Evolutionary conservation across 1,284 basidiomycete genomes (phyloP).

Genomic region (Rhodotorula sp.): DNA sequence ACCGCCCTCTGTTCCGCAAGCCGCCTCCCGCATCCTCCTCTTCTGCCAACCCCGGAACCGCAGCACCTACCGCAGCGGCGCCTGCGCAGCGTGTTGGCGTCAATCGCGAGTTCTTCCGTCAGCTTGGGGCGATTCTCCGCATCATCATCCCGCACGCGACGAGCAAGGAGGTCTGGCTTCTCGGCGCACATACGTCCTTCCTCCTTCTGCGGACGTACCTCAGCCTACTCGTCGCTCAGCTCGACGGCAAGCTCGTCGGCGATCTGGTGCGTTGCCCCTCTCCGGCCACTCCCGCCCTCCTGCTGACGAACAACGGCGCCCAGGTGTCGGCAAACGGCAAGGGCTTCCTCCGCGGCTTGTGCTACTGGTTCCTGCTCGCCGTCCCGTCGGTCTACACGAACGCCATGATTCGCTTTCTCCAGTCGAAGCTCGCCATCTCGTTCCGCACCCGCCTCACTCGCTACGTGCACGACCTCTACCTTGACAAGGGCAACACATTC

Average conservation of each 20-base stretch:
- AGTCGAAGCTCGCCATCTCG: constrained; percentile 82
- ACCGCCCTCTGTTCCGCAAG: constrained; percentile 45
- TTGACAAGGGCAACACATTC: constrained; percentile 63
- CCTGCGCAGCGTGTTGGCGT: constrained; percentile 58
- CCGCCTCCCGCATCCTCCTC: constrained; percentile 8
- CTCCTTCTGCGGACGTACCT: constrained; percentile 82
- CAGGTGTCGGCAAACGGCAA: constrained; percentile 77
- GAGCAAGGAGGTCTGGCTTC: constrained; percentile 74
- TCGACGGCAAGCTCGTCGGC: constrained; percentile 87
- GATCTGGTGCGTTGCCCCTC: constrained; percentile 63
- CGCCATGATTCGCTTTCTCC: constrained; percentile 77
- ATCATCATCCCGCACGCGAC: constrained; percentile 68
- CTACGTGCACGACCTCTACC: constrained; percentile 90
- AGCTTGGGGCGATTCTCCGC: constrained; percentile 73
- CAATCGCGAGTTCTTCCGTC: constrained; percentile 75
- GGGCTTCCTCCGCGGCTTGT: constrained; percentile 81
- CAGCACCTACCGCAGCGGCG: not conserved
- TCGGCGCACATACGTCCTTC: constrained; percentile 81
- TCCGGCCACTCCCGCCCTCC: too few relatives aligned
- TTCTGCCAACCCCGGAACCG: not conserved
- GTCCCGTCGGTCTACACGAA: constrained; percentile 95
- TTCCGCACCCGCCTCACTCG: constrained; percentile 85
- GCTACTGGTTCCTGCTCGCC: constrained; percentile 85
- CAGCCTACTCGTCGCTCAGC: constrained; percentile 79
- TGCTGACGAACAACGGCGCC: not conserved